These are phyloP conservation scores for Priceomyces castillae DNA, from an alignment of 805 yeast species.

Conservation along the genomic window DNA sequence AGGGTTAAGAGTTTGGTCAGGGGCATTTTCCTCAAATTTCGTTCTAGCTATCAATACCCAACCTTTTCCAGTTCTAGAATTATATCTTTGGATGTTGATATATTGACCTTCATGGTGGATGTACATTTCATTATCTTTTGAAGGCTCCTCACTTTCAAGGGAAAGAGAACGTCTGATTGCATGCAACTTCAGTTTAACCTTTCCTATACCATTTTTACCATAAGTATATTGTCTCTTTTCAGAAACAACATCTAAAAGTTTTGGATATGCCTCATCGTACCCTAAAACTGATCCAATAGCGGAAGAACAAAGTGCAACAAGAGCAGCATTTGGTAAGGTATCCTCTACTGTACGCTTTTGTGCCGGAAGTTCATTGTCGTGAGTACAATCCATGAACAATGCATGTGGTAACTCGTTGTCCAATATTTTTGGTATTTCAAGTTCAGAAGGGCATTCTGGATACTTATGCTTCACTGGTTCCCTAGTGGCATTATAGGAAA, in stretches of 20 bases:
- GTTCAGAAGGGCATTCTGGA: constrained; percentile 50
- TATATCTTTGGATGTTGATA: constrained; percentile 84
- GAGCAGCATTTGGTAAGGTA: constrained; percentile 90
- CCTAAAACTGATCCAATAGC: constrained; percentile 95
- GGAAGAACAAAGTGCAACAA: constrained; percentile 88
- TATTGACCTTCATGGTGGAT: constrained; percentile 92
- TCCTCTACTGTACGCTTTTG: constrained; percentile 93
- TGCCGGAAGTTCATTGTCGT: constrained; percentile 86
- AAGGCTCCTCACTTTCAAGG: constrained; percentile 52
- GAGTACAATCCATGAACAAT: constrained; percentile 95
- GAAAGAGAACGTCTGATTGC: constrained; percentile 58
- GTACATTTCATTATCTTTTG: constrained; percentile 75
- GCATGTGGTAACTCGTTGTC: constrained; percentile 84
- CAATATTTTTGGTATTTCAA: constrained; percentile 65
- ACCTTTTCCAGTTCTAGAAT: constrained; percentile 82
- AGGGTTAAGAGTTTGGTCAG: constrained; percentile 56
- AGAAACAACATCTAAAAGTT: constrained; percentile 71
- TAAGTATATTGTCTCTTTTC: constrained; percentile 65
- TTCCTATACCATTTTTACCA: constrained; percentile 63
- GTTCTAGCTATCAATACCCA: constrained; percentile 86
- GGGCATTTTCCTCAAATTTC: constrained; percentile 53
- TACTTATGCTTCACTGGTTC: constrained; percentile 29
- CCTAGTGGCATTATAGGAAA: constrained; percentile 60
- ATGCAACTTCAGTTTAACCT: constrained; percentile 62
- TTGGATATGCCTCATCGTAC: constrained; percentile 88